Base-by-base conservation (phyloP, 805 yeast genomes). In the Teunomyces pallodes region DNA sequence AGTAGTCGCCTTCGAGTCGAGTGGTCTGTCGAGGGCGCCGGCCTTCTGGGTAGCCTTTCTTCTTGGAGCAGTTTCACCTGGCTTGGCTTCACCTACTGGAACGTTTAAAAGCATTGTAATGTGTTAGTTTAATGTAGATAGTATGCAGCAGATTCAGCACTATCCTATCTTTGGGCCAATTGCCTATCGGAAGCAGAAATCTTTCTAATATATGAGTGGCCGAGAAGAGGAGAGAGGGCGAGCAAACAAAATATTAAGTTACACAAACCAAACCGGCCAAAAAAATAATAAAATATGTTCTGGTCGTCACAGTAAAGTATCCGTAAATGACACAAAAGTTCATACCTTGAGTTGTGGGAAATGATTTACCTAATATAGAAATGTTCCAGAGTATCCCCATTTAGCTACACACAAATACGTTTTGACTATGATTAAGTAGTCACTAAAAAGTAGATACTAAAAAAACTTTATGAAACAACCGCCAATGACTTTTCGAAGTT, bases 21-120 rank as follows among this genome's bases (percentile, higher is more conserved):
- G 45, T 5, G 98, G 98, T 59, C 82, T 77, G 5, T 65, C 66
- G 41, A 86, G 60, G 5, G 85, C 71, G 0, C 66, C 78, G 10
- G 78, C 76, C 50, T 77, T 76, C 44, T 74, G 75, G 43, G 80
- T 69, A 49, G 70, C 70, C 58, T 77, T 82, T 71, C 90, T 80
- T 71, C 91, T 80, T 57, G 94, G 92, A 9, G 92, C 92, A 30
- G 94, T 86, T 67, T 87, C 94, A 52, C 89, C 89, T 13, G 78
- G 77, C 55, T 78, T 78, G 41, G 88, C 87, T 59, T 82, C 82
- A 24, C 90, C 91, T 33, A 84, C 87, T 20, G 82, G 81, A 10
- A 83, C 86, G 20, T 76, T 46, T 16, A 42, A 29, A 28, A 41
- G 35, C 35, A 41, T 30, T 41, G 31, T 39, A 10, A 39, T 12